A percentile compares a stretch with the other conserved stretches of the same genome.
Evolutionary conservation across 2,329 filamentous ascomycete species (phyloP).

Genomic region (Mycogone perniciosa): DNA sequence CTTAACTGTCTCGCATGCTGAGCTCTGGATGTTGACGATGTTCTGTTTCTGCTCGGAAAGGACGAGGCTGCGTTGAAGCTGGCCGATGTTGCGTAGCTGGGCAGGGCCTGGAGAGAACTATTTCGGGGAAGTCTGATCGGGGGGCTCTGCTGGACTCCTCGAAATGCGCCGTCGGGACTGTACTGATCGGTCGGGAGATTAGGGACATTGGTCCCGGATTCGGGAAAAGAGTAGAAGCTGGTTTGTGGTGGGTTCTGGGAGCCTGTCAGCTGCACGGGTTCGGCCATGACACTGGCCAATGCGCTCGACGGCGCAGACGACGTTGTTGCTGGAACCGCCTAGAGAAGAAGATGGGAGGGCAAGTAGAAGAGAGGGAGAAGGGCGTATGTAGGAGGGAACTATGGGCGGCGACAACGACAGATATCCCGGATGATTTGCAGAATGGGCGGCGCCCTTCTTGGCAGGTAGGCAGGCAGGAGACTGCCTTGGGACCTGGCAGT

Average conservation of each 20-base stretch:
- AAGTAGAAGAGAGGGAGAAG: not conserved
- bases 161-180: conserved; percentile 45
- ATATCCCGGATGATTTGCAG: conserved; percentile 3
- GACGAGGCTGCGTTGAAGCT: not conserved
- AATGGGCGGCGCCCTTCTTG: conserved; percentile 5
- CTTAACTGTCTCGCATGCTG: conserved; percentile 49
- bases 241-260: conserved; percentile 24
- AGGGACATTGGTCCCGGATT: conserved; percentile 39
- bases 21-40: conserved; percentile 16
- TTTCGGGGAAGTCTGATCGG: conserved; percentile 37
- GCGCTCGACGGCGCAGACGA: conserved; percentile 5
- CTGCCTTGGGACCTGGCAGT: conserved; percentile 7
- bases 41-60: conserved; percentile 7
- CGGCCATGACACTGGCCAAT: conserved; percentile 20
- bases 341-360: not conserved
- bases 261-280: conserved; percentile 25
- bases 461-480: not conserved
- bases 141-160: conserved; percentile 44
- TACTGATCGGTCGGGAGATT: conserved; percentile 23
- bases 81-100: conserved; percentile 2
- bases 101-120: conserved; percentile 27
- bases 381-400: not conserved
- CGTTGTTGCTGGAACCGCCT: too few species aligned
- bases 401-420: not conserved
- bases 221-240: conserved; percentile 36